Percentiles rank a stretch among this genome's conserved stretches.
These are phyloP conservation scores for Vitellaria paradoxa DNA, from an alignment of 179 eudicot genomes.

Conservation along the genomic window DNA sequence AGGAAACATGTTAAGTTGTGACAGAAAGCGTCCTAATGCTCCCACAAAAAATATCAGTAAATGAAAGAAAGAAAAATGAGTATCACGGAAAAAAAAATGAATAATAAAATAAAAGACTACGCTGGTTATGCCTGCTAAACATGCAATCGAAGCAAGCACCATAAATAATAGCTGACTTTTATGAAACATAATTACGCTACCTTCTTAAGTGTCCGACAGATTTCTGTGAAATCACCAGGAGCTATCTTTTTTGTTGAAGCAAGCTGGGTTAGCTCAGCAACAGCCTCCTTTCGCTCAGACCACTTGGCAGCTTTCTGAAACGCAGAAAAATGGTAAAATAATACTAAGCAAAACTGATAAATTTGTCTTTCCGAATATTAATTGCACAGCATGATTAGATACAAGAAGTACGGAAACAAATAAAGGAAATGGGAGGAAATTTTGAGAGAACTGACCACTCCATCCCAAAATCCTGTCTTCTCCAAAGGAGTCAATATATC, in stretches of 20 bases:
- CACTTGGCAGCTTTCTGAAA: conserved; percentile 95
- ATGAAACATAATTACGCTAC: conserved; percentile 24
- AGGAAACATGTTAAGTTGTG: not conserved
- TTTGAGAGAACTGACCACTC: conserved; percentile 70
- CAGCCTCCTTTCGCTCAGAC: conserved; percentile 98
- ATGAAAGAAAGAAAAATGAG: not conserved
- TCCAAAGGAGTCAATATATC: conserved; percentile 95
- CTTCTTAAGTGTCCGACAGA: conserved; percentile 92
- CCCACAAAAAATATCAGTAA: not conserved
- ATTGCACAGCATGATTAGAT: conserved; percentile 1
- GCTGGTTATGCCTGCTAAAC: not conserved
- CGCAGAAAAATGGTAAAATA: conserved; percentile 3
- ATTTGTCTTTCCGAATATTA: not conserved
- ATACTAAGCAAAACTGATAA: too few species aligned
- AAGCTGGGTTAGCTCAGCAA: conserved; percentile 92
- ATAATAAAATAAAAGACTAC: too few species aligned
- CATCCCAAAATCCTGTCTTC: conserved; percentile 96
- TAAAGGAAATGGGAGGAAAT: not conserved
- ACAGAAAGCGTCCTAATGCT: not conserved
- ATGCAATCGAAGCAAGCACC: not conserved
- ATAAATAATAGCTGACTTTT: conserved; percentile 3
- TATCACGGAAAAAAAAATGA: too few species aligned
- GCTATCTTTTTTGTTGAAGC: conserved; percentile 94
- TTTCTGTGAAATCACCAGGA: conserved; percentile 96
- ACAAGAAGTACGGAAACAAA: not conserved